These are phyloP conservation scores for Pichia cabralensis DNA, from an alignment of 805 yeast genomes.

Conservation along the genomic window DNA sequence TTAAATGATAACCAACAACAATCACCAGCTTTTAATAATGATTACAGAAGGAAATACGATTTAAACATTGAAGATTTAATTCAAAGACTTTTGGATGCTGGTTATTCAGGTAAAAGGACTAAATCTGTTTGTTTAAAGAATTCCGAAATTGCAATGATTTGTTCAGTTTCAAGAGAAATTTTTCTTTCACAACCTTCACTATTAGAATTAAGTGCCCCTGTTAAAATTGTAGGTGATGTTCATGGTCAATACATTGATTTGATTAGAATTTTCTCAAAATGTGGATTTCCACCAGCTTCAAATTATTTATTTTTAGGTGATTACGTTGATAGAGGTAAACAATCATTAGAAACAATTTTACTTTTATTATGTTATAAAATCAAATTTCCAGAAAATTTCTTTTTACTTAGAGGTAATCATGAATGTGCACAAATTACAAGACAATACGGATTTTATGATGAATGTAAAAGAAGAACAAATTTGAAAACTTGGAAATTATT, in stretches of 20 bases:
- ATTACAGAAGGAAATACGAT: conserved; percentile 9
- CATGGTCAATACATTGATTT: conserved; percentile 95
- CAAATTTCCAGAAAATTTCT: conserved; percentile 94
- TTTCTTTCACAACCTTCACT: conserved; percentile 85
- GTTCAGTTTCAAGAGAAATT: conserved; percentile 81
- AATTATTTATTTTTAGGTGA: conserved; percentile 92
- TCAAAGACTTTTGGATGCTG: conserved; percentile 88
- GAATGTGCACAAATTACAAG: conserved; percentile 96
- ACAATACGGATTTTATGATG: conserved; percentile 96
- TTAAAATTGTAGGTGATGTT: conserved; percentile 85
- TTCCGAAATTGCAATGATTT: conserved; percentile 79
- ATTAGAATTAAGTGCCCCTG: conserved; percentile 78
- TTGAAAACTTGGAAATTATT: conserved; percentile 91
- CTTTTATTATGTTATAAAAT: conserved; percentile 85
- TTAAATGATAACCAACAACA: not conserved
- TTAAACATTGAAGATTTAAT: conserved; percentile 74
- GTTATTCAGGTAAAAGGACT: conserved; percentile 89
- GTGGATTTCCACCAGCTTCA: conserved; percentile 94
- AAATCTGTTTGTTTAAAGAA: conserved; percentile 82
- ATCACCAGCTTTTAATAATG: not conserved
- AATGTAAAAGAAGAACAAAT: conserved; percentile 88
- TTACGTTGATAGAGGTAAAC: conserved; percentile 97
- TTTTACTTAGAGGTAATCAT: conserved; percentile 88
- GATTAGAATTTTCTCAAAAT: conserved; percentile 81
- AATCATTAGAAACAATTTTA: conserved; percentile 84